A percentile compares a stretch with the other conserved stretches of the same genome.
phyloP scores from a whole-genome alignment of 305 asterid species.

The Ilex paraguariensis region DNA sequence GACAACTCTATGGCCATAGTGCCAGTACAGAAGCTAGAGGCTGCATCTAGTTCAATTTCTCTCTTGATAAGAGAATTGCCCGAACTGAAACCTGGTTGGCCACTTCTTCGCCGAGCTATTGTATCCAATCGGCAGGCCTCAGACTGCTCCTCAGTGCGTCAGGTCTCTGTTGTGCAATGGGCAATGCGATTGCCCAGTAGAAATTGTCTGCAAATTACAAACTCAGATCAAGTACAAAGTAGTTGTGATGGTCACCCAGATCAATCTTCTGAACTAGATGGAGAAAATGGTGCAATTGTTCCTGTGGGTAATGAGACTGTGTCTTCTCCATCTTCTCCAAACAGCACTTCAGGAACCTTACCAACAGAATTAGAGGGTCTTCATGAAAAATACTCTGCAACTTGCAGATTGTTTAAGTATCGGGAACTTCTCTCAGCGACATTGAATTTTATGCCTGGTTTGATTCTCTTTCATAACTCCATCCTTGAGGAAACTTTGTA shows the following conservation, averaged over 20 bases:
- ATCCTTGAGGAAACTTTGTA: neutral
- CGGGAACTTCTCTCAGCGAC: constrained; percentile 76
- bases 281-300: constrained; percentile 68
- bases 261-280: constrained; percentile 33
- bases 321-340: constrained; percentile 35
- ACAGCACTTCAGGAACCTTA: constrained; percentile 26
- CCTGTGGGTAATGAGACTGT: constrained; percentile 32
- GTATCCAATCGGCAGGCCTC: constrained; percentile 27
- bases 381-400: constrained; percentile 79
- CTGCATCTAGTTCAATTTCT: constrained; percentile 36
- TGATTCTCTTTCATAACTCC: constrained; percentile 1
- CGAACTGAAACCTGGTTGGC: constrained; percentile 89
- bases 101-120: constrained; percentile 65
- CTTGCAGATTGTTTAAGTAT: constrained; percentile 68
- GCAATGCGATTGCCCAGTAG: constrained; percentile 75
- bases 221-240: constrained; percentile 23
- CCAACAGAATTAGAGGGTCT: constrained; percentile 68
- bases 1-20: constrained; percentile 52
- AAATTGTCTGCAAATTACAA: constrained; percentile 40
- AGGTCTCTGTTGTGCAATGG: constrained; percentile 89
- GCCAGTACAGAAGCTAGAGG: constrained; percentile 44
- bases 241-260: constrained; percentile 25
- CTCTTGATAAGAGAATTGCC: constrained; percentile 38
- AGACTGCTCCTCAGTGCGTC: constrained; percentile 29
- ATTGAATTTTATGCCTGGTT: constrained; percentile 63